Percentiles rank a stretch among this genome's conserved stretches.
Evolutionary conservation across 2,329 filamentous ascomycete species (phyloP).

Genomic region (Grosmannia clavigera): DNA sequence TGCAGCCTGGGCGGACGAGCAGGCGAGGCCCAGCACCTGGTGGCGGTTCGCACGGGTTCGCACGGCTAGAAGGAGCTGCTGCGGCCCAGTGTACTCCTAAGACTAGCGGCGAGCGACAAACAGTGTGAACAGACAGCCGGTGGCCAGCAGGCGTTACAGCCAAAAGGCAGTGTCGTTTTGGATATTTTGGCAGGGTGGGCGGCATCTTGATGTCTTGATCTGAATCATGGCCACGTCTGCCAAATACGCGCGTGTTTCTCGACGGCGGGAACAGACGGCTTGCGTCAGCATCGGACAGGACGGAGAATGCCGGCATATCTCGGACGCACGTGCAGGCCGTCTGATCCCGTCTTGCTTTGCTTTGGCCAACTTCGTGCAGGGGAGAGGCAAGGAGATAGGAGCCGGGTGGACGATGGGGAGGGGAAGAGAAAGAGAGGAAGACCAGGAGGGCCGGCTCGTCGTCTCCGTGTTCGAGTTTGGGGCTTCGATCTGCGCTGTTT

Average conservation of each 20-base stretch:
- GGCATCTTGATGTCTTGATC: background rate
- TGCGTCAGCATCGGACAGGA: background rate
- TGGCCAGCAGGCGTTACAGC: background rate
- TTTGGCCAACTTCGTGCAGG: too few species aligned
- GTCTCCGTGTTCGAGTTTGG: background rate
- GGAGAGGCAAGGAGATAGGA: too few species aligned
- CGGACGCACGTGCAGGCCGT: background rate
- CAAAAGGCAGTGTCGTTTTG: conserved; percentile 1
- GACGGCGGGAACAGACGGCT: background rate
- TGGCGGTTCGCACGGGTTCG: background rate
- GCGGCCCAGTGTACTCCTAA: background rate
- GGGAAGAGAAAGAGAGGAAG: too few species aligned
- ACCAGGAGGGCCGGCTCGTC: background rate
- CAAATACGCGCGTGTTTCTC: background rate
- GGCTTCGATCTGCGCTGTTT: background rate
- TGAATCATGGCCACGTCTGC: background rate
- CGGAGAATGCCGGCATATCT: background rate
- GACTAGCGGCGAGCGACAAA: background rate
- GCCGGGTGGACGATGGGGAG: too few species aligned
- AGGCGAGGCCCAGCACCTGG: background rate
- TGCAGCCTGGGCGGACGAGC: background rate
- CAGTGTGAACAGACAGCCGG: background rate
- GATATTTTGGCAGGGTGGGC: conserved; percentile 1
- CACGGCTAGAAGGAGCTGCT: background rate
- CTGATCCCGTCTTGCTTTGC: too few species aligned